Base-by-base conservation (phyloP, 805 yeast genomes). In the Candida orba region DNA sequence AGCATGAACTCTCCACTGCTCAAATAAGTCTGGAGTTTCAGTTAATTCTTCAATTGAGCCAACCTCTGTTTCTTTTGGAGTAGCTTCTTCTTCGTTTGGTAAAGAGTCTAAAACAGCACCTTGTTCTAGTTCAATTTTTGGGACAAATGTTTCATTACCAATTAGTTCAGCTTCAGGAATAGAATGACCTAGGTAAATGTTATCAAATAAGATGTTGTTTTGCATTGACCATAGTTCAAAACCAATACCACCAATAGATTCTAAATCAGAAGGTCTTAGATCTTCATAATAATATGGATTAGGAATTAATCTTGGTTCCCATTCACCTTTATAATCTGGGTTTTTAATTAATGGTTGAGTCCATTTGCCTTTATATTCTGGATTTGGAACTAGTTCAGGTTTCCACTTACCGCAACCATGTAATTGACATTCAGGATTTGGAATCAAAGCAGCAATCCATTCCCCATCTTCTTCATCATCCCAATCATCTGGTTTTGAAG, bases 201-300 rank as follows among this genome's bases (percentile, higher is more conserved):
- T 86, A 61, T 87, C 87, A 59, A 89, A 86, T 60, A 85, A 53
- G 40, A 88, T 76, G 40, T 84, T 76, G 36, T 72, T 71, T 50
- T 85, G 81, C 81, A 89, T 83, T 38, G 91, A 76, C 95, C 96
- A 89, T 50, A 89, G 68, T 63, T 89, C 97, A 57, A 90, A 85
- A 8, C 95, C 96, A 37, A 88, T 54, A 10, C 84, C 95, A 22
- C 89, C 90, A 50, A 87, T 76, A 30, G 80, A 76, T 52, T 77
- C 81, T 45, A 82, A 62, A 50, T 79, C 68, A 10, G 82, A 68
- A 6, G 93, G 89, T 5, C 54, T 65, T 0, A 42, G 40, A 55
- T 81, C 87, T 52, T 75, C 80, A 51, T 62, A 76, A 62, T 73
- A 86, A 31, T 76, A 71, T 6, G 96, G 95, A 58, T 89, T 90